Conservation (phyloP, 257 asterid species). For the Vinca minor region DNA sequence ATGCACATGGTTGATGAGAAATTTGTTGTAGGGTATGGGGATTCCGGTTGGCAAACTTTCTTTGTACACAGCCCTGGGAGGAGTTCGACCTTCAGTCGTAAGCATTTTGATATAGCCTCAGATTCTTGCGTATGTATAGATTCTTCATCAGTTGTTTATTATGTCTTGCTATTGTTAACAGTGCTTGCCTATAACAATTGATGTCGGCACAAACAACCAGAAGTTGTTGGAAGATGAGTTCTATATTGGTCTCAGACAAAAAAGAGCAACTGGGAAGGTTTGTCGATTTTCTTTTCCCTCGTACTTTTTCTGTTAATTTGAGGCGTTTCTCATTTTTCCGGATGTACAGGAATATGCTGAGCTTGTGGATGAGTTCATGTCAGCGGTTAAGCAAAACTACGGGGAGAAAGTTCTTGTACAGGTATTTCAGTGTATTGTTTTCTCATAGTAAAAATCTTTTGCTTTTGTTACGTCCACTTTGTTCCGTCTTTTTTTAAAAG, state of each 20-base stretch:
- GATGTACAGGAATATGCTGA: constrained; percentile 63
- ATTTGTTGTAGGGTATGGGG: constrained; percentile 77
- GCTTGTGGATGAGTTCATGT: constrained; percentile 80
- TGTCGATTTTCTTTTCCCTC: constrained; percentile 9
- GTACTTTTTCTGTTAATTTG: constrained; percentile 12
- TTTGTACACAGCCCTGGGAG: constrained; percentile 91
- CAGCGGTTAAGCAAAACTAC: constrained; percentile 74
- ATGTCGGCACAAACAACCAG: constrained; percentile 85
- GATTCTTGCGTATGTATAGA: background rate
- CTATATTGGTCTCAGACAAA: constrained; percentile 78
- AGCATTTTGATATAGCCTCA: constrained; percentile 27
- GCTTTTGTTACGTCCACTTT: background rate
- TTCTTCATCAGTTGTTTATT: background rate
- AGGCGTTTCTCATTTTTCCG: constrained; percentile 10
- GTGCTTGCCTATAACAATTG: constrained; percentile 88
- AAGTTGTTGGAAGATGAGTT: constrained; percentile 70
- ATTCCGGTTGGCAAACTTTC: constrained; percentile 95
- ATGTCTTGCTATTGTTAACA: constrained; percentile 22
- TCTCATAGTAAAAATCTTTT: background rate
- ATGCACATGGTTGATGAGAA: constrained; percentile 8
- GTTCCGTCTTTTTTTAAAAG: constrained; percentile 11
- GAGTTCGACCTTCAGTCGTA: constrained; percentile 92
- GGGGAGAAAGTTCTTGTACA: constrained; percentile 85
- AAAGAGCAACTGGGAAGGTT: constrained; percentile 79
- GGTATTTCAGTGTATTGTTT: constrained; percentile 21